These are phyloP conservation scores for Trapa incisa DNA, from an alignment of 345 rosid genomes.

Conservation along the genomic window DNA sequence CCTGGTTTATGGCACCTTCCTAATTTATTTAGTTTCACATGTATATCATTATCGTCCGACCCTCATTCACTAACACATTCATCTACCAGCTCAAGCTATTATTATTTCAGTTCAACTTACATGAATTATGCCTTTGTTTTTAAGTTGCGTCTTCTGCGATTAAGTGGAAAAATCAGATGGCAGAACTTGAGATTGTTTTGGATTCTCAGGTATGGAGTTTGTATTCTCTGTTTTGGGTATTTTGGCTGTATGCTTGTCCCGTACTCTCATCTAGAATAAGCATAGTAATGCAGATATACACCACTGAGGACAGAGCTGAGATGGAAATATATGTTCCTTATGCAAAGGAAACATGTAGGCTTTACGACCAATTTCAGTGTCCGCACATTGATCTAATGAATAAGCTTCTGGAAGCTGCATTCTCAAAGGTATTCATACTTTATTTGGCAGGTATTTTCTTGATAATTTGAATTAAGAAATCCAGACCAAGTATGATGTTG, in stretches of 20 bases:
- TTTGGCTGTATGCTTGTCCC: neutral
- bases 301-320: conserved; percentile 37
- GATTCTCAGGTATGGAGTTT: conserved; percentile 45
- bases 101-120: neutral
- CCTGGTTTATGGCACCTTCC: no score
- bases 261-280: neutral
- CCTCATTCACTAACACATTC: no score
- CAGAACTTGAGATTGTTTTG: conserved; percentile 66
- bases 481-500: neutral
- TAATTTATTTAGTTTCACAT: no score
- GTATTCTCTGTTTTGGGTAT: neutral
- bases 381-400: conserved; percentile 32
- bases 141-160: conserved; percentile 32
- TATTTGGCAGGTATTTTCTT: neutral
- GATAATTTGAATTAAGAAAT: neutral
- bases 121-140: neutral
- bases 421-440: conserved; percentile 48
- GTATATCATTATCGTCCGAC: no score
- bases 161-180: conserved; percentile 50
- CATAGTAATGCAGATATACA: conserved; percentile 38
- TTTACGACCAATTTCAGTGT: conserved; percentile 38
- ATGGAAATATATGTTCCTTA: conserved; percentile 38
- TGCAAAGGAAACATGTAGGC: conserved; percentile 40
- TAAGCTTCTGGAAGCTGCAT: conserved; percentile 22
- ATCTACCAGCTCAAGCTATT: neutral